A percentile compares a stretch with the other conserved stretches of the same genome.
These are phyloP conservation scores for Sungouiozyma intestinalis DNA, from an alignment of 805 yeast genomes.

Conservation along the genomic window DNA sequence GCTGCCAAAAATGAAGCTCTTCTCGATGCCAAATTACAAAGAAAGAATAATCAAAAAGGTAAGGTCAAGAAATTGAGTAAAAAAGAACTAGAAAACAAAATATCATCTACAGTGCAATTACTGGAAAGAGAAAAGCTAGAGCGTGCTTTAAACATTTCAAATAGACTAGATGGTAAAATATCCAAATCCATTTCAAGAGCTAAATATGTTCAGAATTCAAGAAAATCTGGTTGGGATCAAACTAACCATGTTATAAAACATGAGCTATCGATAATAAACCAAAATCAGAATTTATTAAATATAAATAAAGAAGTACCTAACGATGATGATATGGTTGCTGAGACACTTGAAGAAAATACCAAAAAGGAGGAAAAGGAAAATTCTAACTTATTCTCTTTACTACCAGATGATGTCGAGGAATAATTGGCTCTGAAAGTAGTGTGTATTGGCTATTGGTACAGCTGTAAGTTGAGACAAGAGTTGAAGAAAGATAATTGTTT, in stretches of 20 bases:
- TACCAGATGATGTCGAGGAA: conserved; percentile 28
- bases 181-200: conserved; percentile 56
- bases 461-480: too few relatives aligned
- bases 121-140: conserved; percentile 33
- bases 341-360: neutral
- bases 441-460: too few relatives aligned
- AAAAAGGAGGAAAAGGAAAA: neutral
- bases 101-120: conserved; percentile 20
- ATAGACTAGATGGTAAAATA: conserved; percentile 50
- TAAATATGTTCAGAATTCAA: conserved; percentile 45
- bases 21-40: conserved; percentile 45
- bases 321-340: conserved; percentile 4
- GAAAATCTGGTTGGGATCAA: conserved; percentile 67
- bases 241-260: conserved; percentile 43
- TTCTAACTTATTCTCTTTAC: conserved; percentile 23
- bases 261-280: conserved; percentile 9
- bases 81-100: conserved; percentile 14
- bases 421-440: too few relatives aligned
- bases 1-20: conserved; percentile 56
- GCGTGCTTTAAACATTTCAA: conserved; percentile 42
- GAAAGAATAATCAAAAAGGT: conserved; percentile 21
- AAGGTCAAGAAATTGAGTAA: conserved; percentile 16
- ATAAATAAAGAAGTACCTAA: conserved; percentile 1
- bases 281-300: neutral
- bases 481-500: too few relatives aligned